phyloP scores from a whole-genome alignment of 352 stramenopile genomes.

The Thraustochytrium striatum region DNA sequence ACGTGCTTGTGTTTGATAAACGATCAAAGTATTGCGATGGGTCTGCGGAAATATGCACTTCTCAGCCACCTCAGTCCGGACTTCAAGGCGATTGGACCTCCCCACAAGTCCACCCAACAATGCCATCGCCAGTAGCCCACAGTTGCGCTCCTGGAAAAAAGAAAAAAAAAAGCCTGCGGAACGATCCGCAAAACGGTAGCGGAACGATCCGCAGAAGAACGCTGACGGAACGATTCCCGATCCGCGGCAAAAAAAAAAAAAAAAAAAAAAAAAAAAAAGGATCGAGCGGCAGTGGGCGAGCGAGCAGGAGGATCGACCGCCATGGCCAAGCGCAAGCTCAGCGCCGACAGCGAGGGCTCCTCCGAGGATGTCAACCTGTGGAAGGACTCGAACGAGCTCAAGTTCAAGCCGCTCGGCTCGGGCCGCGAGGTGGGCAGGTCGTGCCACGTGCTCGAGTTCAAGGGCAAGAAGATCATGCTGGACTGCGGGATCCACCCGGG shows the following conservation, averaged over 20 bases:
- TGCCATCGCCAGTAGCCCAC: too few relatives aligned
- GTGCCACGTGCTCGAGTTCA: slow-evolving; percentile 99
- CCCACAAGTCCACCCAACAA: too few relatives aligned
- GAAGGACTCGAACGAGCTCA: slow-evolving; percentile 59
- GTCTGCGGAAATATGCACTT: not conserved
- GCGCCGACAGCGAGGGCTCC: too few relatives aligned
- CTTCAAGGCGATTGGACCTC: too few relatives aligned
- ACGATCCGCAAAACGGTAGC: not conserved
- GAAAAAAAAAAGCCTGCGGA: not conserved
- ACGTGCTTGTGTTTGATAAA: too few relatives aligned
- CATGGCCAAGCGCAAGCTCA: too few relatives aligned
- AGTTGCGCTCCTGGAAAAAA: not conserved
- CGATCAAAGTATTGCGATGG: not conserved
- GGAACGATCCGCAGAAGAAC: not conserved
- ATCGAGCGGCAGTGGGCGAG: not conserved
- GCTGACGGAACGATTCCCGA: not conserved
- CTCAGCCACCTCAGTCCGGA: too few relatives aligned
- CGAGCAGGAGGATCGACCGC: too few relatives aligned
- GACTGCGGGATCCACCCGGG: slow-evolving; percentile 80
- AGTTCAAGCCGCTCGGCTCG: slow-evolving; percentile 89
- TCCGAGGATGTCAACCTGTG: slow-evolving; percentile 29
- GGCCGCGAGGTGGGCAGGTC: slow-evolving; percentile 98
- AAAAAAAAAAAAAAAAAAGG: not conserved
- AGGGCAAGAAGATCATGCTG: slow-evolving; percentile 94
- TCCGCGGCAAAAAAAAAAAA: not conserved